These are phyloP conservation scores for Brasenia schreberi DNA, from an alignment of 164 flowering plant species.

Conservation along the genomic window DNA sequence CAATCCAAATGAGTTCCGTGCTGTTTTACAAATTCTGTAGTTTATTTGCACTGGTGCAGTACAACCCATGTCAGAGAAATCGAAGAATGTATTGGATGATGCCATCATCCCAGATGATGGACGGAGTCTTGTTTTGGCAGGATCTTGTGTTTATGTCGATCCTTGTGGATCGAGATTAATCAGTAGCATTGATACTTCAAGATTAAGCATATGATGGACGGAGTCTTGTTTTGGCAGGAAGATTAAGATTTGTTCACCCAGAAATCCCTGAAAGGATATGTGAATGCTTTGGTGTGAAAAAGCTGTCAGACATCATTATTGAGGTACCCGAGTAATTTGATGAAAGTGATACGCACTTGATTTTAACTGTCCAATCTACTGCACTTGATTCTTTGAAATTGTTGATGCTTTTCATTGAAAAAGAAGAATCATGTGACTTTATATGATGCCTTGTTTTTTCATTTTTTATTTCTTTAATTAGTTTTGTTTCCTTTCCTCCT, in stretches of 20 bases:
- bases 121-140: constrained; percentile 83
- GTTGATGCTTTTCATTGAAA: too few species aligned
- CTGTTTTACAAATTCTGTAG: constrained; percentile 68
- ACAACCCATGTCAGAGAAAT: constrained; percentile 20
- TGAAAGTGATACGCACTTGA: too few species aligned
- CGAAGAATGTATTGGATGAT: constrained; percentile 33
- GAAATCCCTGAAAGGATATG: constrained; percentile 67
- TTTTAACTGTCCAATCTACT: too few species aligned
- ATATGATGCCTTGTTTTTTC: too few species aligned
- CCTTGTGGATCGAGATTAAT: constrained; percentile 62
- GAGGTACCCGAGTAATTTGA: constrained; percentile 41
- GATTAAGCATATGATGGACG: constrained; percentile 91
- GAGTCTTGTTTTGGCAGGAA: constrained; percentile 79
- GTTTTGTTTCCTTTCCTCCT: too few species aligned
- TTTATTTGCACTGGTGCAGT: constrained; percentile 45
- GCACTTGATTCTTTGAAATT: too few species aligned
- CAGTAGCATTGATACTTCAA: constrained; percentile 60
- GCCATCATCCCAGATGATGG: constrained; percentile 90
- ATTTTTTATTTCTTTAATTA: too few species aligned
- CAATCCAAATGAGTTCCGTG: constrained; percentile 94
- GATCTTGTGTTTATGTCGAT: constrained; percentile 79
- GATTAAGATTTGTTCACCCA: constrained; percentile 82
- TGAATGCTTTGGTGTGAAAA: constrained; percentile 48
- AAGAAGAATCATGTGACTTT: too few species aligned
- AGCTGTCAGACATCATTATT: constrained; percentile 69